Base-by-base conservation (phyloP, 148 eudicot genomes). In the Silene conica region DNA sequence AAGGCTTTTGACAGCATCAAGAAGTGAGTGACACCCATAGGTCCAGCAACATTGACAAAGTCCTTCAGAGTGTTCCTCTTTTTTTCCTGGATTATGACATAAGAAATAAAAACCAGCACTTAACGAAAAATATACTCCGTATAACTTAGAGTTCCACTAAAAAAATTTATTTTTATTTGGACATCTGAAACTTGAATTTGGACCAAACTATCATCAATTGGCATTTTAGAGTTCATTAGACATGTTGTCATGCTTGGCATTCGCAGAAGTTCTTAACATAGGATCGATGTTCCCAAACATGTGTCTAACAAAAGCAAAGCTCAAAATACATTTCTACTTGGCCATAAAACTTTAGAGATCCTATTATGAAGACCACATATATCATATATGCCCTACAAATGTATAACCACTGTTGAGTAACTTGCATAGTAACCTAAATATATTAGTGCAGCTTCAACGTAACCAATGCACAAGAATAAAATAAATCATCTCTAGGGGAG, bases 11-110 rank as follows among this genome's bases (percentile, higher is more conserved):
- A 94, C 80, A 94, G 73, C 48, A 94, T 94, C 60, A 94, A 92
- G 74, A 94, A 91, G 80, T 94, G 97, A 23, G 97, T 89, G 63
- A 91, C 98, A 5, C 97, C 97, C 97, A 94, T 91, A 18, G 97
- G 95, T 67, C 97, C 97, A 10, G 98, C 91, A 82, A 94, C 88
- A 67, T 91, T 93, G 80, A 94, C 76, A 79, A 91, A 93, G 76
- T 93, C 97, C 77, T 83, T 94, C 71, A 94, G 83, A 78, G 78
- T 92, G 61, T 94, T 94, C 61, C 96, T 80, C 81, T 75, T 94
- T 81, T 91, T 91, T 72, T 91, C 98, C 97, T 94, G 89, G 82
- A 82, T 61, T 73, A 25, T 58, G 74, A 72, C 19, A 63, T 52
- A 78, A 70, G 54, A 21, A 67, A 70, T 15, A 62, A 63, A 58